Evolutionary conservation across 768 basidiomycete species (phyloP), one percentile per base, ranked within the genome.

Genomic region (Lactifluus echinatus): DNA sequence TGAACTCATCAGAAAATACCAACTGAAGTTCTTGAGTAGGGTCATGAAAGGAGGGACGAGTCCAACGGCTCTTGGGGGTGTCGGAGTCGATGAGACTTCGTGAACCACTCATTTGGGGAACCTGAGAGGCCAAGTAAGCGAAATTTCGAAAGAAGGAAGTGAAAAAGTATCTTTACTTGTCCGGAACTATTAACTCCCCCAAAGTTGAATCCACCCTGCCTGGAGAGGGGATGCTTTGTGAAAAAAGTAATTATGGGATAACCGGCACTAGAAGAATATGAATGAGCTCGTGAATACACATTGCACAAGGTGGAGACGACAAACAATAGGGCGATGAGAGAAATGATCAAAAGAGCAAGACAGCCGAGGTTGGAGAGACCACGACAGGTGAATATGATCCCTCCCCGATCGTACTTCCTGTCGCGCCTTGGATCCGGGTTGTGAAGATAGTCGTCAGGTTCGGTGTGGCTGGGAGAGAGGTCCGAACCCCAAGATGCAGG

Each of bases 1-100:
- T 83, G 71, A 95, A 95, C 70, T 95, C 93, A 68, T 95, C 93
- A 48, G 87, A 89, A 67, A 90, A 94, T 4, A 92, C 81, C 12
- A 95, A 76, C 57, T 85, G 82, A 72, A 85, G 65, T 64, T 77
- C 50, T 55, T 78, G 81, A 45, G 73, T 70, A 4, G 86, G 83
- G 62, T 89, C 85, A 34, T 74, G 73, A 64, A 81, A 76, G 4
- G 84, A 82, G 0, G 75, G 26, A 64, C 79, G 75, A 56, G 72
- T 73, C 71, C 81, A 76, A 10, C 73, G 85, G 0, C 78, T 75
- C 54, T 74, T 59, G 2, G 93, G 79, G 0, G 82, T 84, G 59
- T 84, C 75, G 29, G 75, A 51, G 66, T 83, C 83, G 66, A 83
- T 78, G 54, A 82, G 78, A 47, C 75, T 76, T 67, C 77, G 67